Conservation (phyloP, 2,329 filamentous ascomycete genomes). For the Proliferodiscus dingleyae region DNA sequence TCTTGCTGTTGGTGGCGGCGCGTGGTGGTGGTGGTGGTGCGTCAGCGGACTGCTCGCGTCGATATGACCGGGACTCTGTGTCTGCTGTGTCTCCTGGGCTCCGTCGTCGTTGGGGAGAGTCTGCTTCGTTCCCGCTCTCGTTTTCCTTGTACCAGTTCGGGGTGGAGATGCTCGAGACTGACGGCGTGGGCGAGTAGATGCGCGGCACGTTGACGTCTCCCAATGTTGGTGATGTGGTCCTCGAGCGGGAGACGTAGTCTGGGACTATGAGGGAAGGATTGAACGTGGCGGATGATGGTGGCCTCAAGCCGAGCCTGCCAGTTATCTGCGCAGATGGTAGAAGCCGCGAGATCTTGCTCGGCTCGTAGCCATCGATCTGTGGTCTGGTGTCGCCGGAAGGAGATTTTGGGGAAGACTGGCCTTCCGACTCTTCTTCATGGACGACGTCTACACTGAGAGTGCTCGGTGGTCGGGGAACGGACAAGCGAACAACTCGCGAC, state of each 20-base stretch:
- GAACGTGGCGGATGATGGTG: conserved; percentile 22
- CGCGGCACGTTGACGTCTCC: neutral
- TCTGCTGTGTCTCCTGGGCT: no score
- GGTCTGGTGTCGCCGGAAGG: conserved; percentile 8
- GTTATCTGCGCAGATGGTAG: conserved; percentile 9
- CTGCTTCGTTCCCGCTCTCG: conserved; percentile 19
- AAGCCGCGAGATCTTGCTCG: conserved; percentile 13
- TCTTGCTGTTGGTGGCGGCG: conserved; percentile 7
- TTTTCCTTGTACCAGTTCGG: conserved; percentile 20
- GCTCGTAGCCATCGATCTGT: conserved; percentile 8
- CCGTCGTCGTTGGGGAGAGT: no score
- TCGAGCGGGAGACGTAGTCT: conserved; percentile 1
- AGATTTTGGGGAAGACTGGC: conserved; percentile 9
- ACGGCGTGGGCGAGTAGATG: conserved; percentile 20
- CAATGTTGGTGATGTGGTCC: conserved; percentile 3
- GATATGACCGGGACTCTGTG: conserved; percentile 12
- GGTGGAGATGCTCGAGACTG: no score
- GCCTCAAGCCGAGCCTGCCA: conserved; percentile 8
- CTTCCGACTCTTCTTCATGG: conserved; percentile 24
- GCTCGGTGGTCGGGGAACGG: conserved; percentile 21
- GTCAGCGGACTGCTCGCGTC: conserved; percentile 13
- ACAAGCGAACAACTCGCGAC: conserved; percentile 25
- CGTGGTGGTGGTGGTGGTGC: no score
- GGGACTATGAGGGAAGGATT: conserved; percentile 17
- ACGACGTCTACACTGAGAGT: conserved; percentile 17